Percentiles rank a stretch among this genome's conserved stretches.
phyloP scores from a whole-genome alignment of 2,329 filamentous ascomycete genomes.

The Fusarium oligoseptatum region DNA sequence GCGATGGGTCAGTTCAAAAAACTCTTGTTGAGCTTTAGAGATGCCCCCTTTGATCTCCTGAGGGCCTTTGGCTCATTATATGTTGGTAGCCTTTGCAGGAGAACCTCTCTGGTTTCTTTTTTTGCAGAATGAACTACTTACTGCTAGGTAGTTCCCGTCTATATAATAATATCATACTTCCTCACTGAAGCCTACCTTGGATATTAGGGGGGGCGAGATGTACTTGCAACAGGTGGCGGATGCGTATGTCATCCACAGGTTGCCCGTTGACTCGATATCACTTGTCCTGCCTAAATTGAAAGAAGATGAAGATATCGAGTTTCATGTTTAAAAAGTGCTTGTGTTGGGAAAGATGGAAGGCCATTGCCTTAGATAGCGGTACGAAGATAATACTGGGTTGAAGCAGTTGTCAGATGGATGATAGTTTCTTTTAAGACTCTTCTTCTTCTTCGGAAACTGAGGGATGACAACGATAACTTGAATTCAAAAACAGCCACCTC shows the following conservation, averaged over 20 bases:
- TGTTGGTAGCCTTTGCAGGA: neutral
- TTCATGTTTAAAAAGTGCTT: neutral
- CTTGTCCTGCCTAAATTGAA: accelerated
- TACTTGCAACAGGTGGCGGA: neutral
- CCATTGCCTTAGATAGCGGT: neutral
- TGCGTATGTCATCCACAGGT: neutral
- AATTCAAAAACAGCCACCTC: neutral
- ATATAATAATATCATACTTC: neutral
- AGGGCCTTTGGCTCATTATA: neutral
- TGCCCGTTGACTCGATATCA: neutral
- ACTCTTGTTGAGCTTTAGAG: neutral
- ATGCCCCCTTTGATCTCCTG: neutral
- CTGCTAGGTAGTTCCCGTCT: neutral
- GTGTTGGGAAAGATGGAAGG: neutral
- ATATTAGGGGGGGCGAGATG: too few relatives aligned
- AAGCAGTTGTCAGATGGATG: neutral
- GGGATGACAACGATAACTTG: neutral
- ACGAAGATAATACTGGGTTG: neutral
- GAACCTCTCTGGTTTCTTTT: neutral
- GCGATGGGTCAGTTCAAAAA: too few relatives aligned
- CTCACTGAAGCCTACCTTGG: neutral
- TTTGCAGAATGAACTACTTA: neutral
- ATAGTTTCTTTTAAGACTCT: neutral
- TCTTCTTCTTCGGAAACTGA: neutral
- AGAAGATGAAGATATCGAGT: neutral